Evolutionary conservation across 768 basidiomycete genomes (phyloP).

Genomic region (Polyporus arcularius): DNA sequence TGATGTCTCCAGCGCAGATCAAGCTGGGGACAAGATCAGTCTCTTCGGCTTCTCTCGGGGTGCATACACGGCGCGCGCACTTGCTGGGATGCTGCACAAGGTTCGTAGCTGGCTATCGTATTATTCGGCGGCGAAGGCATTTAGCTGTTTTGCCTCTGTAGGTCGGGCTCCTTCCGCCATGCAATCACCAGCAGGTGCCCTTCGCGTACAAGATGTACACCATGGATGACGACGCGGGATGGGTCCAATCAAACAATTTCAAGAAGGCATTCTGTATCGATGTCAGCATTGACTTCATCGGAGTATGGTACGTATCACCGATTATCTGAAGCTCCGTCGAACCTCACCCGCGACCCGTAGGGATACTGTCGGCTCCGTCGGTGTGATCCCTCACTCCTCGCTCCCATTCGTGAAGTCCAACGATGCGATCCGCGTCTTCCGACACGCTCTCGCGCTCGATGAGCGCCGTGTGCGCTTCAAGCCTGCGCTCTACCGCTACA

Average conservation of each 20-base stretch:
- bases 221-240: constrained; percentile 55
- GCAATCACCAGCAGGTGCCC: constrained; percentile 75
- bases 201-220: constrained; percentile 80
- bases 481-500: constrained; percentile 26
- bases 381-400: constrained; percentile 53
- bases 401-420: constrained; percentile 70
- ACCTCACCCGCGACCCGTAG: constrained; percentile 33
- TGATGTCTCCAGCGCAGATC: constrained; percentile 38
- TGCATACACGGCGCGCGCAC: constrained; percentile 69
- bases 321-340: no score
- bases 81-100: constrained; percentile 77
- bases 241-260: constrained; percentile 65
- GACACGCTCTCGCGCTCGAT: constrained; percentile 72
- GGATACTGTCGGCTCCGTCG: constrained; percentile 74
- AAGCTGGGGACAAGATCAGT: constrained; percentile 71
- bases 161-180: constrained; percentile 70
- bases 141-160: constrained; percentile 20
- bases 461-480: constrained; percentile 65
- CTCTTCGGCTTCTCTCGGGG: constrained; percentile 83
- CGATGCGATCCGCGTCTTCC: constrained; percentile 62
- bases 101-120: constrained; percentile 31
- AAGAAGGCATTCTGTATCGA: constrained; percentile 76
- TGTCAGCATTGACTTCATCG: constrained; percentile 71
- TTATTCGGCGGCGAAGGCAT: not conserved
- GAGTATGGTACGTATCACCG: constrained; percentile 56